Evolutionary conservation across 2,329 filamentous ascomycete species (phyloP), one percentile per base, ranked within the genome.

Genomic region (Aspergillus sp.): DNA sequence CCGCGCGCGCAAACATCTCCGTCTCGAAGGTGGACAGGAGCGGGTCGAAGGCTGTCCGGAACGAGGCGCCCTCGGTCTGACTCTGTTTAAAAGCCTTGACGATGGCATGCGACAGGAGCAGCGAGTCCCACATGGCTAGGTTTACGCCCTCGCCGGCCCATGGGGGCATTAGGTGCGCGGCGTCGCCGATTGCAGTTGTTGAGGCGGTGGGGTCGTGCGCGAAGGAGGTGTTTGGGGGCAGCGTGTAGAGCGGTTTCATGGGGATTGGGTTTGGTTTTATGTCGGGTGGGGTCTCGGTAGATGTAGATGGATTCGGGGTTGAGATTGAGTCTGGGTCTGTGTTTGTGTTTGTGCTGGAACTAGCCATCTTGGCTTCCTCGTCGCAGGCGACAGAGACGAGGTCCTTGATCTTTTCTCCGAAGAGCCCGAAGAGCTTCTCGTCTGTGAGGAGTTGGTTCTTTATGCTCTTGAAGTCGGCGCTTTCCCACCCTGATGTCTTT

Each of bases 101-200:
- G 4, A 71, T 64, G 3, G 59, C 62, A 15, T 57, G 59, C 3
- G 62, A 54, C 21, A 70, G 49, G 33, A 58, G 39, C 4, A 70
- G 49, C 2, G 68, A 57, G 51, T 72, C 69, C 57, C 51, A 59
- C 65, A 72, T 63, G 4, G 66, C 69, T 12, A 67, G 49, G 47
- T 72, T 72, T 12, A 70, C 70, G 6, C 70, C 69, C 39, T 69
- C 64, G 4, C 68, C 70, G 2, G 67, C 66, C 57, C 67, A 73
- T 1, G 70, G 69, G 14, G 49, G 54, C 69, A 72, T 71, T 19
- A 72, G 52, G 48, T 72, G 68, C 3, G 70, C 68, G 4, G 70
- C 68, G 56, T 72, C 70, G 17, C 70, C 70, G 27, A 71, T 52
- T 1, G 70, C 45, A 2, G 70, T 71, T n/a, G 54, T 58, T 21